Percentiles rank a stretch among this genome's conserved stretches.
These are phyloP conservation scores for Pythium periplocum DNA, from an alignment of 352 stramenopile species.

Conservation along the genomic window DNA sequence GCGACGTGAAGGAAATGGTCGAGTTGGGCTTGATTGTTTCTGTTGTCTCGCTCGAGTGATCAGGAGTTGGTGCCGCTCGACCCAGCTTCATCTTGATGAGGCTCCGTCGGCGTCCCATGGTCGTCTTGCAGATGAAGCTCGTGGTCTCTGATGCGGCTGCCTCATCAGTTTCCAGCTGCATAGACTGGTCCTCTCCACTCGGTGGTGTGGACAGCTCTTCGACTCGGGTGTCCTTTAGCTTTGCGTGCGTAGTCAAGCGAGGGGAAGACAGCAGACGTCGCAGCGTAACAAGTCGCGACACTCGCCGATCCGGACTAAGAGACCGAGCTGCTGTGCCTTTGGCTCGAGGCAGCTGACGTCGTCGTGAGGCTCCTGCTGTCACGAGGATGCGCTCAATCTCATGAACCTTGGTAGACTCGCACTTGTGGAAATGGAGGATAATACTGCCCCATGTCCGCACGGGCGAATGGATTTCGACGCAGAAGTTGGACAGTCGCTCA, in stretches of 20 bases:
- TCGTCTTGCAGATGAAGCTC: constrained; percentile 25
- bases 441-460: constrained; percentile 61
- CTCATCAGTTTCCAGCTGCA: no score
- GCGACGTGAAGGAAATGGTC: constrained; percentile 4
- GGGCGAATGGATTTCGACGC: constrained; percentile 61
- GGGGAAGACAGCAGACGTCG: neutral
- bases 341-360: constrained; percentile 8
- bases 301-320: neutral
- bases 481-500: constrained; percentile 59
- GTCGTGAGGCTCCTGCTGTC: constrained; percentile 30
- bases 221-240: neutral
- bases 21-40: neutral
- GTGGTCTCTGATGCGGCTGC: constrained; percentile 1
- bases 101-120: constrained; percentile 12
- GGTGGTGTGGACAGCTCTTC: neutral
- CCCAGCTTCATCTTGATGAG: constrained; percentile 23
- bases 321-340: no score
- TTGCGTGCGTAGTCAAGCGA: no score
- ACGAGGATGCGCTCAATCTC: constrained; percentile 59
- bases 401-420: constrained; percentile 28
- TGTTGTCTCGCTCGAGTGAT: constrained; percentile 1
- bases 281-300: constrained; percentile 1
- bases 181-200: no score
- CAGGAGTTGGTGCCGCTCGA: neutral
- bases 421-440: constrained; percentile 71